phyloP scores from a whole-genome alignment of 163 green algal species.

The Trebouxiophyceae sp. region DNA sequence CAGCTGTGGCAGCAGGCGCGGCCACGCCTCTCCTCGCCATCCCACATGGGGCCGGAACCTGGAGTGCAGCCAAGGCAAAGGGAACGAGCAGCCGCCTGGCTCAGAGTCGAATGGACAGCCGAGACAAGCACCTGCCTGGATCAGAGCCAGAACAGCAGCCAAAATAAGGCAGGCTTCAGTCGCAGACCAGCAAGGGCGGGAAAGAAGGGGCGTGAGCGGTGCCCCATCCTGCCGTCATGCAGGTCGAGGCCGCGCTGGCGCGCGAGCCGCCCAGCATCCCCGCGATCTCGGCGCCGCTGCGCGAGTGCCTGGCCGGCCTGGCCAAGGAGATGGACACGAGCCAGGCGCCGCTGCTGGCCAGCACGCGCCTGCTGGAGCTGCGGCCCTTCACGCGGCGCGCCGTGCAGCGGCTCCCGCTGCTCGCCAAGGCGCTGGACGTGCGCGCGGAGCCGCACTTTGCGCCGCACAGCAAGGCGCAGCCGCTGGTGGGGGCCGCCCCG shows the following conservation, averaged over 20 bases:
- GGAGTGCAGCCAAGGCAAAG: no score
- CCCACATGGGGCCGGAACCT: no score
- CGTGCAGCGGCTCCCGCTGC: background rate
- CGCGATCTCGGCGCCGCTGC: constrained; percentile 27
- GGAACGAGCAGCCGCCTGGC: no score
- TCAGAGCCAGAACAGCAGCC: no score
- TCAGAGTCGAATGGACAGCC: no score
- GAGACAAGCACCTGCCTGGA: no score
- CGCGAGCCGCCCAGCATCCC: constrained; percentile 20
- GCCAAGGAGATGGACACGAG: constrained; percentile 27
- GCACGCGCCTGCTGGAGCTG: constrained; percentile 10
- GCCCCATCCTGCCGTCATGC: background rate
- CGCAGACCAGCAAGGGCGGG: constrained; percentile 1
- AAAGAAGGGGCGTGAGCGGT: background rate
- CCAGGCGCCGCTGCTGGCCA: constrained; percentile 20
- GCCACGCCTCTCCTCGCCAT: no score
- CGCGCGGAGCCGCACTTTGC: background rate
- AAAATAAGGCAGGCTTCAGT: no score
- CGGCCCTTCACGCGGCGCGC: constrained; percentile 9
- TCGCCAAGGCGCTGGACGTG: background rate
- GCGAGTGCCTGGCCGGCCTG: constrained; percentile 24
- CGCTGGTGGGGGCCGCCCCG: constrained; percentile 1
- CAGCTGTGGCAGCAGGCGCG: no score
- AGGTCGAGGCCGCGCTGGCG: constrained; percentile 21
- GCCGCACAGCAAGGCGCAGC: background rate